Base-by-base conservation (phyloP, 1,284 basidiomycete genomes). In the Ceratobasidium sp. region DNA sequence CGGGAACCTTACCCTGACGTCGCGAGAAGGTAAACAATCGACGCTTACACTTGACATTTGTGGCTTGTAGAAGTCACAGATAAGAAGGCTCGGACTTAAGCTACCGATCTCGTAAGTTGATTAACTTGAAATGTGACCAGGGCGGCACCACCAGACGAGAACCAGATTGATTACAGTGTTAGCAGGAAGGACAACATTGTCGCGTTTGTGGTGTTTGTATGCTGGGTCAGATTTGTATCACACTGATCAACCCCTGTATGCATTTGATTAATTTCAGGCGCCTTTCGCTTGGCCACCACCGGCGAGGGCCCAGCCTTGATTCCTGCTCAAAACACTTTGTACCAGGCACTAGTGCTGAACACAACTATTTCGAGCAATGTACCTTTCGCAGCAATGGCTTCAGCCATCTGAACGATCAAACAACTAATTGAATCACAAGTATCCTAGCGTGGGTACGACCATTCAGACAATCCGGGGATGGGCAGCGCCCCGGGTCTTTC, bases 401-500 rank as follows among this genome's bases (percentile, higher is more conserved):
- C 11, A 36, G 11, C 11, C 33, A 36, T 11, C 33, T 4, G 11
- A 36, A 36, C 11, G 33, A 36, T 36, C 33, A 36, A 11, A 36
- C 33, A 36, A 5, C 5, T 5, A 36, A 36, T 5, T 36, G 33
- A 36, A 36, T 36, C n/a, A 36, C 5, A 11, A 36, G 11, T 36
- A 11, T 36, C 33, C 33, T n/a, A 11, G 5, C 33, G 60, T 49
- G 60, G 41, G 29, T 36, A 11, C 30, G 36, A 46, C 42, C 16
- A 46, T n/a, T 7, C 19, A 46, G 19, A n/a, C 50, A 66, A 66
- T 47, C 62, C 50, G 21, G 39, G 44, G 62, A 56, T 30, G n/a
- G 36, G 52, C 50, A n/a, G 41, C 52, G 50, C 60, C 62, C 52
- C 62, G 54, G 52, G 62, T 66, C 59, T 66, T 46, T 66, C 29